Evolutionary conservation across 2,329 filamentous ascomycete species (phyloP), one percentile per base, ranked within the genome.

Genomic region (Nothophoma quercina): DNA sequence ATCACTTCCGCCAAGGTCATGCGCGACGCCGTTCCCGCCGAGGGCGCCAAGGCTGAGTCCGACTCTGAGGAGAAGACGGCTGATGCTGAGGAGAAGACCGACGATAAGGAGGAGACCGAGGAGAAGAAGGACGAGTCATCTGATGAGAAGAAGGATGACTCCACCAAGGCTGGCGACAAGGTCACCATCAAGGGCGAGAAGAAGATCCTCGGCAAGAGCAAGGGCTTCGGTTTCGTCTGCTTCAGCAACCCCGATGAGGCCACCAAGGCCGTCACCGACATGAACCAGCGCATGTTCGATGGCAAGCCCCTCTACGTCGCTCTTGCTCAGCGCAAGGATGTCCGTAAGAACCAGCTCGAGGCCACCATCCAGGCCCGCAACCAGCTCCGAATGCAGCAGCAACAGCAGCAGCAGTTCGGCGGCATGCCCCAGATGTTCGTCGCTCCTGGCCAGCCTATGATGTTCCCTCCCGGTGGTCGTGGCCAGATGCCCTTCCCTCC

Each of bases 1-100:
- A 98, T 99, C 78, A 99, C 95, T 56, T 98, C 95, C 29, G 93
- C 95, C 70, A 98, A 98, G 87, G 93, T 99, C 69, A 99, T 99
- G 95, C 92, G 95, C 67, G 95, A 99, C 70, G 86, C 83, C 45
- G 72, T 80, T 53, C 75, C 81, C 55, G 77, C 79, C 33, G 82
- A 84, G 47, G 81, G 73, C 43, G 72, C 76, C 45, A 74, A 77
- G 59, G 71, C 75, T 47, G 73, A 81, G 47, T 75, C 78, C 15
- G 69, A 73, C n/a, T 75, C 78, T 16, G 69, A 73, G n/a, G 74
- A 78, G 61, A 72, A 77, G 52, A 69, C 75, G 51, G 77, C 80
- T 46, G 67, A 75, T 26, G 9, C 26, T 28, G 26, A 40, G 52
- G 82, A 85, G 28, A 81, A 86, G 73, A 76, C 81, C 40, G 73